Base-by-base conservation (phyloP, 2,329 filamentous ascomycete genomes). In the Thermothelomyces thermophilus region DNA sequence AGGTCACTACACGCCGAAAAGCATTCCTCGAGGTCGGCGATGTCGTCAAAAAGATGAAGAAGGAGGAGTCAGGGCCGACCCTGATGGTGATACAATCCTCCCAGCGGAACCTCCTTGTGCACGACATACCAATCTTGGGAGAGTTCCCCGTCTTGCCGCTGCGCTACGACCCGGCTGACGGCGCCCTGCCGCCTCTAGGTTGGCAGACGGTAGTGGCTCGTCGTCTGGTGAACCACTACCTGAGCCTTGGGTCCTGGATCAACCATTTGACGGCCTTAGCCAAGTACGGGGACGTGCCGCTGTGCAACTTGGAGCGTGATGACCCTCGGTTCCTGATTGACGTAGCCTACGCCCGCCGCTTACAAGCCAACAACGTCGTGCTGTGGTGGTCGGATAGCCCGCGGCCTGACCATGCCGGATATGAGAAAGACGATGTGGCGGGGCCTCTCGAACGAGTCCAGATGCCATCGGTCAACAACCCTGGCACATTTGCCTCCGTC, bases 241-340 rank as follows among this genome's bases (percentile, higher is more conserved):
- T 99, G 13, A 88, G 89, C 50, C 79, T 98, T n/a, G 89, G 90
- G 1, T 84, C 87, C 0, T 98, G 93, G 91, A 80, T 98, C 39
- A 71, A 88, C 35, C 90, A 98, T 68, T 75, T 98, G 16, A 86
- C 89, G 22, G 84, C 90, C 41, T 79, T 98, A 48, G 87, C 93
- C 41, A 79, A 89, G 55, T 97, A 97, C 64, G 93, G 93, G 22
- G 89, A 97, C 64, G 82, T 98, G 4, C 93, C 93, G 1, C 75
- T 99, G 7, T 97, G 93, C 69, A 98, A 99, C 61, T 72, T 99
- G 28, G 93, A 97, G 66, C 84, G 84, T 37, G 93, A 97, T 58
- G 93, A 98, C 61, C 91, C 93, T 24, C 82, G 89, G 3, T 97
- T 93, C 70, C 72, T 98, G 48, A 98, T 99, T 59, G 93, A 99